Conservation (phyloP, 768 basidiomycete species). For the Obba rivulosa region DNA sequence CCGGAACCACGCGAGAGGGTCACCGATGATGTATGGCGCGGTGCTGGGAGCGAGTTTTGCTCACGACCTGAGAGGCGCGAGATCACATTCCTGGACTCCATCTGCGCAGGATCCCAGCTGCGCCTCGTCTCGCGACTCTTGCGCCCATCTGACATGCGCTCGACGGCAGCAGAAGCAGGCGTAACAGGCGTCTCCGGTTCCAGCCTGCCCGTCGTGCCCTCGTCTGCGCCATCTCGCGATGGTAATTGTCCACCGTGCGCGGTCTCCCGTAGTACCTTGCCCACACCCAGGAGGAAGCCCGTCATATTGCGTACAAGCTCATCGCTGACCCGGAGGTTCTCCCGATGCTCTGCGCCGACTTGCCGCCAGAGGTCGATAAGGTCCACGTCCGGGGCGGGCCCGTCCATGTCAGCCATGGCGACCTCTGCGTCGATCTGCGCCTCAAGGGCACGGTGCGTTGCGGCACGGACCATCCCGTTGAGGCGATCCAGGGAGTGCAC, state of each 20-base stretch:
- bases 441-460: conserved; percentile 57
- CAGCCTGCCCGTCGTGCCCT: conserved; percentile 34
- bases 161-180: conserved; percentile 22
- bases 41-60: conserved; percentile 3
- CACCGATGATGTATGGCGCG: conserved; percentile 14
- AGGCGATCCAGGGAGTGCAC: conserved; percentile 64
- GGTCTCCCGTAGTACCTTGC: conserved; percentile 60
- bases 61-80: conserved; percentile 23
- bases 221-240: conserved; percentile 48
- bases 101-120: conserved; percentile 37
- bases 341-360: conserved; percentile 68
- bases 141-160: conserved; percentile 51
- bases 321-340: conserved; percentile 66
- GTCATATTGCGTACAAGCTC: conserved; percentile 76
- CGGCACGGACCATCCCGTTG: conserved; percentile 52
- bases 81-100: conserved; percentile 19
- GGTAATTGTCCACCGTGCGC: conserved; percentile 30
- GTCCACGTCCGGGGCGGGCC: conserved; percentile 25
- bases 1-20: conserved; percentile 16
- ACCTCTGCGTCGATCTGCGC: conserved; percentile 76
- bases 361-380: conserved; percentile 59
- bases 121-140: conserved; percentile 44
- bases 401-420: conserved; percentile 25
- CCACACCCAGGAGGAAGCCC: conserved; percentile 69
- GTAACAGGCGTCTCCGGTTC: conserved; percentile 27